Conservation (phyloP, 2,329 filamentous ascomycete genomes). For the Ophiocordyceps unilateralis region DNA sequence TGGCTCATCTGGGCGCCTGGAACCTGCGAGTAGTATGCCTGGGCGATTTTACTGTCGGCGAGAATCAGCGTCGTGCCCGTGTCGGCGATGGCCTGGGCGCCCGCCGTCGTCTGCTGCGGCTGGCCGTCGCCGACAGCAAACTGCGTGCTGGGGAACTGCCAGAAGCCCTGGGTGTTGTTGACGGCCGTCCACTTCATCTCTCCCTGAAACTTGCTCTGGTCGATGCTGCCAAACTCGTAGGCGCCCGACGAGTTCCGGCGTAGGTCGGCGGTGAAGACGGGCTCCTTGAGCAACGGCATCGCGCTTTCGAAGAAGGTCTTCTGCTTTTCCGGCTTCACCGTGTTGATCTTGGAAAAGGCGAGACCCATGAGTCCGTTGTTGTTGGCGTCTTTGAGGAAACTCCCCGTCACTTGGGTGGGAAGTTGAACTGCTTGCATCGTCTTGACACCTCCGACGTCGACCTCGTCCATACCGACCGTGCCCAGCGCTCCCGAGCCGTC, state of each 20-base stretch:
- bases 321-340: constrained; percentile 41
- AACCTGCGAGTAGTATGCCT: constrained; percentile 30
- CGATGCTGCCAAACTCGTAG: constrained; percentile 56
- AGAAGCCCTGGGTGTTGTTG: constrained; percentile 47
- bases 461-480: constrained; percentile 48
- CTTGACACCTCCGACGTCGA: constrained; percentile 47
- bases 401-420: constrained; percentile 37
- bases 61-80: constrained; percentile 48
- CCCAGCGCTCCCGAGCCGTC: constrained; percentile 47
- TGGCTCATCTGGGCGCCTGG: constrained; percentile 21
- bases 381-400: constrained; percentile 40
- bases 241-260: constrained; percentile 38
- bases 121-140: constrained; percentile 34
- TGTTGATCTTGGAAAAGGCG: constrained; percentile 48
- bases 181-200: constrained; percentile 42
- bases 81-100: constrained; percentile 33
- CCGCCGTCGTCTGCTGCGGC: constrained; percentile 15
- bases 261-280: constrained; percentile 53
- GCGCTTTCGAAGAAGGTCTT: constrained; percentile 64
- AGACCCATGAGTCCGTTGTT: constrained; percentile 56
- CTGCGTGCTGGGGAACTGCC: constrained; percentile 32
- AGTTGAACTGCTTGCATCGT: constrained; percentile 51
- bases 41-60: constrained; percentile 33
- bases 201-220: constrained; percentile 42
- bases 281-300: constrained; percentile 38